Evolutionary conservation across 164 flowering plant species (phyloP), one percentile per base, ranked within the genome.

Genomic region (Paratinospora sagittata): DNA sequence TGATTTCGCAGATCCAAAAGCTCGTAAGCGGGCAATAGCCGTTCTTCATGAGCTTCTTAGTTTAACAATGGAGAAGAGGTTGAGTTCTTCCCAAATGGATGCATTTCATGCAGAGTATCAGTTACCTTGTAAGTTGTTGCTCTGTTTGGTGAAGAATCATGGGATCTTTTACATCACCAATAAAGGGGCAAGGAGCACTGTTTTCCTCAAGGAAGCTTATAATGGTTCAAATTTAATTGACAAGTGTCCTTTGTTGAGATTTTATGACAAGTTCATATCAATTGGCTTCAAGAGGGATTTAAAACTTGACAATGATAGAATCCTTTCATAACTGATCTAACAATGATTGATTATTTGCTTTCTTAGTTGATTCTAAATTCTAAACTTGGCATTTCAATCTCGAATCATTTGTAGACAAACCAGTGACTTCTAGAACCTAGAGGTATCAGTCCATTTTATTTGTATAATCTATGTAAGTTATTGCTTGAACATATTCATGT

Each of bases 21-120:
- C 96, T 69, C 82, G 96, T 27, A 95, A 95, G 69, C 76, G 97
- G 21, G 86, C 84, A n/a, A 93, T 92, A 37, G 97, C 88, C 17
- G 93, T 95, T 76, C 90, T 95, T 78, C 99, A 95, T 77, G 99
- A 95, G 81, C 80, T 95, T 27, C 88, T 95, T 26, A 89, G 97
- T 78, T 83, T 95, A 79, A 87, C 93, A 1, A 84, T 87, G 89
- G 91, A 90, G 85, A 95, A 90, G 83, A 81, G 96, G 79, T 67
- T 95, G 87, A 95, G 85, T 49, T 88, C 89, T 79, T 81, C 83
- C 7, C 96, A 95, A 71, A 14, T 95, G 73, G 90, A 89, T 71
- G 94, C 88, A 14, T 95, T 92, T 75, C 91, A 83, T 75, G 75
- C 85, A 0, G 96, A 92, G 82, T 85, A 72, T 74, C 77, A 82